Conservation (phyloP, 73 alveolate species). For the Blepharisma stoltei region DNA sequence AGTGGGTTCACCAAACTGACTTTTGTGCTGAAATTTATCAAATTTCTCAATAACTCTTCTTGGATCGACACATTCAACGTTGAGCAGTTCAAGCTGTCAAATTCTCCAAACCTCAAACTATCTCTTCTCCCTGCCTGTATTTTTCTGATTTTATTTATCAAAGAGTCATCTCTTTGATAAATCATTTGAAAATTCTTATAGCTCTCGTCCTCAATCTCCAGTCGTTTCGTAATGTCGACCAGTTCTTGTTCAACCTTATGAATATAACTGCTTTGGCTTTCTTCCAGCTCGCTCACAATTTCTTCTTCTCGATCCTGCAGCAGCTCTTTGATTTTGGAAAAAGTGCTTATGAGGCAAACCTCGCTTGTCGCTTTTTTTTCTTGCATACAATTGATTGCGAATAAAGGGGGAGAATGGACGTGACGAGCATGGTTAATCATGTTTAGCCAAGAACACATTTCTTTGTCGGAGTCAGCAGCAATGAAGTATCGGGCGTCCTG, state of each 20-base stretch:
- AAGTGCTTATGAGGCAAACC: background rate
- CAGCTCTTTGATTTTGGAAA: background rate
- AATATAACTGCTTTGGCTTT: background rate
- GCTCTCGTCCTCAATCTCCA: background rate
- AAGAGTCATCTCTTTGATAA: slow-evolving; percentile 11
- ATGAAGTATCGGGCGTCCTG: slow-evolving; percentile 5
- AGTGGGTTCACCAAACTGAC: background rate
- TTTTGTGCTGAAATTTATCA: background rate
- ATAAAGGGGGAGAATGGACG: background rate
- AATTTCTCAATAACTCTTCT: background rate
- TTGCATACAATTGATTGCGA: background rate
- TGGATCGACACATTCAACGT: background rate
- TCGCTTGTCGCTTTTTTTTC: slow-evolving; percentile 17
- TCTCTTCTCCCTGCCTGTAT: background rate
- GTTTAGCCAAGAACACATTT: slow-evolving; percentile 23
- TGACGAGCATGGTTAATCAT: slow-evolving; percentile 12
- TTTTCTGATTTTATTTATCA: slow-evolving; percentile 2
- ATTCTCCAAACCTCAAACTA: background rate
- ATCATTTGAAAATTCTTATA: background rate
- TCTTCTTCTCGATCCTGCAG: background rate
- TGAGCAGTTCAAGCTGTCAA: slow-evolving; percentile 1
- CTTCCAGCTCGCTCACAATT: background rate
- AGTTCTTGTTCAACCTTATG: slow-evolving; percentile 16
- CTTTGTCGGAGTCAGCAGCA: slow-evolving; percentile 21
- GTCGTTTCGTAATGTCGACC: background rate